Conservation (phyloP, 2,329 filamentous ascomycete genomes). For the Acrocalymma vagum region DNA sequence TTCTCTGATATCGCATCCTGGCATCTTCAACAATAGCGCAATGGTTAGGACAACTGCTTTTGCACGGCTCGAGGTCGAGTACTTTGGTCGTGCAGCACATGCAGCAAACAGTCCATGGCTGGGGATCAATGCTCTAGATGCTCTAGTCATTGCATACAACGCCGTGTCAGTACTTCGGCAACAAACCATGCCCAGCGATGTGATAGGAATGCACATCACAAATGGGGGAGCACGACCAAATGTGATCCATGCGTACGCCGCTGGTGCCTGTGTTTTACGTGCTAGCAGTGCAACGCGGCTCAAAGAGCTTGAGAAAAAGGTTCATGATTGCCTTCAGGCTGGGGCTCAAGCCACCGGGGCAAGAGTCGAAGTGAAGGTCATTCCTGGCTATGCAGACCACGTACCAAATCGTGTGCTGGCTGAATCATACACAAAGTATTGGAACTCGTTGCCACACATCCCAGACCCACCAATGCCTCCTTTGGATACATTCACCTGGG, state of each 20-base stretch:
- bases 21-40: conserved; percentile 28
- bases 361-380: conserved; percentile 52
- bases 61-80: conserved; percentile 23
- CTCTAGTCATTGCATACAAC: conserved; percentile 45
- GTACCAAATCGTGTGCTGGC: conserved; percentile 62
- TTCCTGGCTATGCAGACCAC: conserved; percentile 62
- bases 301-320: conserved; percentile 38
- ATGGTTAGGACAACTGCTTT: conserved; percentile 28
- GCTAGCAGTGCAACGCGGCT: conserved; percentile 37
- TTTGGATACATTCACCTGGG: conserved; percentile 22
- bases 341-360: conserved; percentile 62
- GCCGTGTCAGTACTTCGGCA: conserved; percentile 47
- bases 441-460: conserved; percentile 24
- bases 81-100: conserved; percentile 42
- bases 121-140: conserved; percentile 53
- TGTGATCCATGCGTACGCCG: conserved; percentile 51
- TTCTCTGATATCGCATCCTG: conserved; percentile 36
- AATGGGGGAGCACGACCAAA: conserved; percentile 42
- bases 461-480: conserved; percentile 22
- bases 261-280: conserved; percentile 48
- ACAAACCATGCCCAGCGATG: conserved; percentile 50
- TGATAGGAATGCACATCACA: conserved; percentile 45
- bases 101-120: conserved; percentile 50
- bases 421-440: conserved; percentile 38
- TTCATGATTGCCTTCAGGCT: conserved; percentile 55